A percentile compares a stretch with the other conserved stretches of the same genome.
phyloP scores from a whole-genome alignment of 306 rosid species.

The Lathyrus oleraceus region DNA sequence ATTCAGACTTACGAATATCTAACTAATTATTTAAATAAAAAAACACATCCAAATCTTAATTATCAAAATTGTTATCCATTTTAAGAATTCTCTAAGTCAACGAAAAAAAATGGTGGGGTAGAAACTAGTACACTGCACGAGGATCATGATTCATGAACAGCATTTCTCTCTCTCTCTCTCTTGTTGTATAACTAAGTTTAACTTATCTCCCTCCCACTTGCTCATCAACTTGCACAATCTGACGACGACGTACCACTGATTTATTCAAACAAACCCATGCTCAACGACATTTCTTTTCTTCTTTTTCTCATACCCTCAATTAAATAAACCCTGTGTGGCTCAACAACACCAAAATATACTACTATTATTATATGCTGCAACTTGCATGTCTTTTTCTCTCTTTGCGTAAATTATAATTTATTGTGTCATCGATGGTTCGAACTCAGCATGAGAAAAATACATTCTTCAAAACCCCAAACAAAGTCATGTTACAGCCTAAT shows the following conservation, averaged over 20 bases:
- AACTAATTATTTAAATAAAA: too few relatives aligned
- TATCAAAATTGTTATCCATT: background rate
- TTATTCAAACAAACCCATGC: slow-evolving; percentile 37
- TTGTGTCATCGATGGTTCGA: slow-evolving; percentile 22
- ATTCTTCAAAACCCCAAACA: slow-evolving; percentile 16
- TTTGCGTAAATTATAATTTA: slow-evolving; percentile 19
- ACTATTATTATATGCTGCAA: slow-evolving; percentile 35
- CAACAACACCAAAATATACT: slow-evolving; percentile 12
- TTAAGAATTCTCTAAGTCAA: background rate
- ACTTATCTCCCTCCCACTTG: slow-evolving; percentile 48
- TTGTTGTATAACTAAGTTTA: background rate
- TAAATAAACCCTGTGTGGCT: slow-evolving; percentile 23
- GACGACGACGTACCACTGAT: slow-evolving; percentile 31
- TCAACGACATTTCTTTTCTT: slow-evolving; percentile 26
- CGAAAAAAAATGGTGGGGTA: slow-evolving; percentile 23
- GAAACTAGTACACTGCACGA: slow-evolving; percentile 21
- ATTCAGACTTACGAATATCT: too few relatives aligned
- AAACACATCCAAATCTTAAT: too few relatives aligned
- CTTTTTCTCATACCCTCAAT: slow-evolving; percentile 12
- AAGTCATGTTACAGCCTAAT: slow-evolving; percentile 36
- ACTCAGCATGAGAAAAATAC: slow-evolving; percentile 10
- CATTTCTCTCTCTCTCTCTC: background rate
- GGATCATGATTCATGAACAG: slow-evolving; percentile 54
- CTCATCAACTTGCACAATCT: slow-evolving; percentile 60
- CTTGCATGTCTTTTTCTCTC: slow-evolving; percentile 41